Conservation (phyloP, 108 stramenopile genomes). For the Cyclotella choctawhatcheeana region DNA sequence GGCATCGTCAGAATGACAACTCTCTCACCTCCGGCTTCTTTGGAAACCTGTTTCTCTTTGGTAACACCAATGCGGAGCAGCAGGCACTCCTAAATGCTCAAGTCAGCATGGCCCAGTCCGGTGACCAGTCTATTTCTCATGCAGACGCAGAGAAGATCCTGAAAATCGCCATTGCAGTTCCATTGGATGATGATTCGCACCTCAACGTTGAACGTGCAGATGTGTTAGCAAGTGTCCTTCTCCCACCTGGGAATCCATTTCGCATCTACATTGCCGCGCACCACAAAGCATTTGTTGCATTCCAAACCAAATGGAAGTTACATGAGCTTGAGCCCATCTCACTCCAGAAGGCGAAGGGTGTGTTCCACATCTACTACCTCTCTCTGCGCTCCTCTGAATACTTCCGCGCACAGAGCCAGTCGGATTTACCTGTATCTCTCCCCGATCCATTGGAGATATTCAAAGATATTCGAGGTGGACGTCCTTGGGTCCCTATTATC, state of each 20-base stretch:
- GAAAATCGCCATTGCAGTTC: background rate
- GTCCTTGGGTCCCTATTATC: too few relatives aligned
- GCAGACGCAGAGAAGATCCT: background rate
- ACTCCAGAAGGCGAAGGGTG: background rate
- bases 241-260: background rate
- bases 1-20: background rate
- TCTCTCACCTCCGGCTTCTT: constrained; percentile 22
- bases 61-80: background rate
- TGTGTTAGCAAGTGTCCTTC: background rate
- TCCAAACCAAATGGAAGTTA: background rate
- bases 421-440: too few relatives aligned
- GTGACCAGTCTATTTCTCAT: background rate
- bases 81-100: background rate
- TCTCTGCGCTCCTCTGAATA: background rate
- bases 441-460: too few relatives aligned
- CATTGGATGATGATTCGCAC: background rate
- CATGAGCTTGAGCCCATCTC: background rate
- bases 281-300: background rate
- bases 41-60: constrained; percentile 15
- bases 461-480: too few relatives aligned
- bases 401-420: too few relatives aligned
- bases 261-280: background rate
- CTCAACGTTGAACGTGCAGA: too few relatives aligned
- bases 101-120: background rate
- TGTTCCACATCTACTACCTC: background rate